Base-by-base conservation (phyloP, 192 early-diverging fungal genomes). In the Coemansia sp. region DNA sequence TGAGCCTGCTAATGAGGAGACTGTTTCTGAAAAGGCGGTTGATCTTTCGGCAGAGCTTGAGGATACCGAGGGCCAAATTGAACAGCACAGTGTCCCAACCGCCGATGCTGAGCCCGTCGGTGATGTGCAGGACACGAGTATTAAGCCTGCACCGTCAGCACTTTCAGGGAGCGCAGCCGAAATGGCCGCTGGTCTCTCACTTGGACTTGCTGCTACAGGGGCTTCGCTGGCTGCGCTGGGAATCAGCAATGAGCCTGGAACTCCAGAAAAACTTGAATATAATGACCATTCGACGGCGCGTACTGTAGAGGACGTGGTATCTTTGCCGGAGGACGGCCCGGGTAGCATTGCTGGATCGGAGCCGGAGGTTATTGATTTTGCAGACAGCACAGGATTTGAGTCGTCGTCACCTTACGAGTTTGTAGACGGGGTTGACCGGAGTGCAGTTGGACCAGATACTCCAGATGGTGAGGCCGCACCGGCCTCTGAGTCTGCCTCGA, bases 351-450 rank as follows among this genome's bases (percentile, higher is more conserved):
- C 60, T 1, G 60, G 34, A 17, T 62, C 67, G 15, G 67, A 69
- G 17, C 67, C 60, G 1, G 67, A 69, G 26, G 21, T 56, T 8
- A 36, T 62, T 10, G 67, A 69, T 38, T 40, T 37, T 31, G 54
- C 42, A 52, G 48, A 68, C 22, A 60, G 36, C n/a, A 56, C 22
- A 12, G 59, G 44, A 50, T 47, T 26, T 22, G 62, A 64, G 52
- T 69, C 67, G 20, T 57, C 55, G 12, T 69, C 67, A 20, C 60
- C 67, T 21, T 69, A 42, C 47, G 67, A 69, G 54, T 10, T 69
- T 49, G 55, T 69, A 20, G 60, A 69, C 5, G 25, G 42, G 10
- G 60, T 21, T 12, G 48, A 50, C 28, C 22, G 22, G 37, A 21
- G 49, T 14, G 28, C 21, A 14, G 28, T 31, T 37, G 62, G 42